phyloP scores from a whole-genome alignment of 2,329 filamentous ascomycete genomes.

The Lachnum nothofagi region DNA sequence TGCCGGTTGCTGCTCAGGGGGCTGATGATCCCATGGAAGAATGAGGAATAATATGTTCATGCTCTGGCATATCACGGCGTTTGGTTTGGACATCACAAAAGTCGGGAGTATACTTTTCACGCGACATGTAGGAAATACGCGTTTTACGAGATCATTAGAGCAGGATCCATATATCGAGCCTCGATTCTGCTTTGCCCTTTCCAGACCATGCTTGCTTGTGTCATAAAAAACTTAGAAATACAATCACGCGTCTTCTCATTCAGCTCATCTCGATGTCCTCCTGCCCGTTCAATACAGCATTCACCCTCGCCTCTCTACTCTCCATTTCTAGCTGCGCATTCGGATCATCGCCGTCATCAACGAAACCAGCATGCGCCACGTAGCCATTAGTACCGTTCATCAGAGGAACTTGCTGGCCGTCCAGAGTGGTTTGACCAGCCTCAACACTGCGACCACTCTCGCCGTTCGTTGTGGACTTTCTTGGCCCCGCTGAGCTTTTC shows the following conservation, averaged over 20 bases:
- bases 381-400: conserved; percentile 11
- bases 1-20: conserved; percentile 63
- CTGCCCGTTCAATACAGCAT: conserved; percentile 17
- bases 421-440: conserved; percentile 30
- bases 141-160: neutral
- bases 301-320: conserved; percentile 21
- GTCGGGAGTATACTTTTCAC: conserved; percentile 2
- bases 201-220: neutral
- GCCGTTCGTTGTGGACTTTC: conserved; percentile 33
- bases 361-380: neutral
- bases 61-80: conserved; percentile 9
- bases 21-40: conserved; percentile 58
- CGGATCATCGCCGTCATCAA: conserved; percentile 22
- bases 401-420: conserved; percentile 22
- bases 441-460: conserved; percentile 16
- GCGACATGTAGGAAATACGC: neutral
- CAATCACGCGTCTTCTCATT: neutral
- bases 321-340: conserved; percentile 32
- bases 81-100: conserved; percentile 9
- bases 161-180: neutral
- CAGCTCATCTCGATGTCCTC: conserved; percentile 31
- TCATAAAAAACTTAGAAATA: neutral
- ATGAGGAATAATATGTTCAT: conserved; percentile 28
- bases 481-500: conserved; percentile 41
- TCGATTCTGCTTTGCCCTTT: neutral